Evolutionary conservation across 495 filamentous ascomycete species (phyloP), one percentile per base, ranked within the genome.

Genomic region (Monascus purpureus): DNA sequence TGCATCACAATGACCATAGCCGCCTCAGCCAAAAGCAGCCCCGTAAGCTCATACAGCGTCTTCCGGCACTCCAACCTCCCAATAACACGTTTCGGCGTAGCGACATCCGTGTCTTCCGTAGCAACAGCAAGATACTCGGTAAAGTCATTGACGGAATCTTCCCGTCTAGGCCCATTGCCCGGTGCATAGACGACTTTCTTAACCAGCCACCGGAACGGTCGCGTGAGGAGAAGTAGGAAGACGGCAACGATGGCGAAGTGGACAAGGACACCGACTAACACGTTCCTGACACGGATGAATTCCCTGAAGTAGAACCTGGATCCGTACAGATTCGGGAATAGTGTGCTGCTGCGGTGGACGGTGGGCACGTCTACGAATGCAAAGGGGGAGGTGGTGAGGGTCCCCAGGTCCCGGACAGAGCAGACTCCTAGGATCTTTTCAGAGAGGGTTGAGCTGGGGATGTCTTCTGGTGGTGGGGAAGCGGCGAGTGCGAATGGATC

Each of bases 291-390:
- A 19, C 63, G 68, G 49, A 73, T 60, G 47, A 77, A 83, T 45
- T 86, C 77, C 18, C 57, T 61, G 50, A 79, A 85, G 18, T 65
- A 61, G 51, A 93, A 93, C 2, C 70, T 67, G 3, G 71, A 66
- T 0, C 85, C 85, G 53, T 92, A 90, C 27, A 67, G 55, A 3
- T 66, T 59, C 8, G 72, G 64, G 34, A 84, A 62, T 3, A 94
- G 49, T 3, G 77, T 81, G 75, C 84, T 90, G 24, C 68, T 73
- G 32, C 85, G 75, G 33, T 87, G 70, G 6, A 90, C 76, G 26
- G 78, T 68, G 14, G 73, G 68, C 5, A 66, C 54, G 40, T 94
- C 81, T 0, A 73, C 67, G 3, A 61, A 46, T 9, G 49, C 66
- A 9, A 65, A 65, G 2, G 79, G 46, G 13, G 68, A 77, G 8